Evolutionary conservation across 176 grass and related monocot species (phyloP).

Genomic region (Ensete glaucum): DNA sequence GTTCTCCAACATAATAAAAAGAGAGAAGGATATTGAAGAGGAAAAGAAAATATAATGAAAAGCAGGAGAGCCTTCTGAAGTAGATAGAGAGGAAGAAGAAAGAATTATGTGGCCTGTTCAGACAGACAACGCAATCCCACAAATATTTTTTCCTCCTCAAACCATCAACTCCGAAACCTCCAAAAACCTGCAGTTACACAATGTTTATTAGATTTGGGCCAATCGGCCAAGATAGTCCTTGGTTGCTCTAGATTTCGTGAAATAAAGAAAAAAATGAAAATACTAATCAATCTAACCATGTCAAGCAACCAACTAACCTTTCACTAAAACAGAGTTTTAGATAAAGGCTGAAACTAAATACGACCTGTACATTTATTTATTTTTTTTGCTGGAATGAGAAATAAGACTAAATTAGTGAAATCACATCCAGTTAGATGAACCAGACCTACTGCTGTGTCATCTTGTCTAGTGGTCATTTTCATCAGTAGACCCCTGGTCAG

Average conservation of each 20-base stretch:
- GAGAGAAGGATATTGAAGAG: not conserved
- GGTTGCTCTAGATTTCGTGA: not conserved
- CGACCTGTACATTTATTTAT: no score
- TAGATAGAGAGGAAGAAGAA: no score
- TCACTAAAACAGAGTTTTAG: no score
- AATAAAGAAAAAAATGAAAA: not conserved
- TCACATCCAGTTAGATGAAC: not conserved
- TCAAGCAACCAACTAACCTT: not conserved
- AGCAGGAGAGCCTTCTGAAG: no score
- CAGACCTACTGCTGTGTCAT: not conserved
- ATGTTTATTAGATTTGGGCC: not conserved
- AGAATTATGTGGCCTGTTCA: no score
- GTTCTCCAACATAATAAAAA: not conserved
- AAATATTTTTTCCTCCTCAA: not conserved
- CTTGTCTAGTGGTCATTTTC: not conserved
- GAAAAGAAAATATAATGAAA: no score
- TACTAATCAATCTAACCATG: not conserved
- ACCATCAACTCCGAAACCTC: not conserved
- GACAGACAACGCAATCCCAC: not conserved
- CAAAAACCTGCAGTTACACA: not conserved
- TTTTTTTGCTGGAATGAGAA: no score
- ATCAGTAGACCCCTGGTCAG: not conserved
- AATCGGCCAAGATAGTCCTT: not conserved
- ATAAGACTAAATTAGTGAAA: not conserved
- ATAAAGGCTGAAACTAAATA: not conserved